Conservation (phyloP, 768 basidiomycete genomes). For the Hericium alpestre region DNA sequence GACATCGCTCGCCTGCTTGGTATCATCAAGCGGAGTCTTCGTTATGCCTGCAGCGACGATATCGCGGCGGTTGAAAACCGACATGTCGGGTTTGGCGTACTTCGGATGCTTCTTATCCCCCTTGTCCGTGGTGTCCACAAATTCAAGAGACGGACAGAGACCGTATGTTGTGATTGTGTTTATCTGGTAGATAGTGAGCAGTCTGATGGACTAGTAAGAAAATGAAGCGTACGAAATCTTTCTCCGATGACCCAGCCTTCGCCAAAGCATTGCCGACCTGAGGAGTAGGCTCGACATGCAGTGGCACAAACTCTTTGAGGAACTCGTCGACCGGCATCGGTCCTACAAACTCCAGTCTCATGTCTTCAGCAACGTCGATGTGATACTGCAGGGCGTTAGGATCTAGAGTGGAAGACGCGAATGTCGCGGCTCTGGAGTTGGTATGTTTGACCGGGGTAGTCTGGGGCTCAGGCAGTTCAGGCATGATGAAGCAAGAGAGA, state of each 20-base stretch:
- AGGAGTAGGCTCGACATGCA: background rate
- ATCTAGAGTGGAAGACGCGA: too few relatives aligned
- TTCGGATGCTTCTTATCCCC: background rate
- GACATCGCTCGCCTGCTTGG: too few relatives aligned
- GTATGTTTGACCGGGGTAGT: too few relatives aligned
- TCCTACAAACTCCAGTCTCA: slow-evolving; percentile 33
- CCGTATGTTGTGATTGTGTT: background rate
- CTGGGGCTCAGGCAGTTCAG: too few relatives aligned
- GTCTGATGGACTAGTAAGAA: background rate
- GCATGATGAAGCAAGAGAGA: too few relatives aligned
- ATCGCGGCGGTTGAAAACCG: background rate
- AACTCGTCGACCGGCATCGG: background rate
- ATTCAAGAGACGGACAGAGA: background rate
- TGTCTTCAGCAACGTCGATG: slow-evolving; percentile 17
- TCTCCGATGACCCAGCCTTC: background rate
- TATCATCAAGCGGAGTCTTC: too few relatives aligned
- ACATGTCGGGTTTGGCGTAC: background rate
- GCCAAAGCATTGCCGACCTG: background rate
- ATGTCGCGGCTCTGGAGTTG: too few relatives aligned
- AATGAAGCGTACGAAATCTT: background rate
- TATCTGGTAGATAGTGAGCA: background rate
- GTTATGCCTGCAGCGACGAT: too few relatives aligned
- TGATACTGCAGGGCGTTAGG: too few relatives aligned
- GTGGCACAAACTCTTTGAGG: background rate
- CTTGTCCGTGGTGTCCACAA: background rate